Base-by-base conservation (phyloP, 176 grass and related monocot genomes). In the Coix lacrymajobi region DNA sequence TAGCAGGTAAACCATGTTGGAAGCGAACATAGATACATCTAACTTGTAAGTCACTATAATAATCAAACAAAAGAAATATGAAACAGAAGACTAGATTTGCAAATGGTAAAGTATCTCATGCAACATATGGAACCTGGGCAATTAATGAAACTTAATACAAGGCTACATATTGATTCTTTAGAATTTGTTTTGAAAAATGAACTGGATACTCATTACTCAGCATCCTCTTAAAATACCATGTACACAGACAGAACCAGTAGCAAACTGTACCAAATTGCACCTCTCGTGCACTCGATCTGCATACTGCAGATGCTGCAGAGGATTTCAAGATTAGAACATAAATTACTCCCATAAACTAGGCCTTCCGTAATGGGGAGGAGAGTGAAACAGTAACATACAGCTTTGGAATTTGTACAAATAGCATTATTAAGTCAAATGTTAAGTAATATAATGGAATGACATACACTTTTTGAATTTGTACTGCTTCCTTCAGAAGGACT, bases 381-480 rank as follows among this genome's bases (percentile, higher is more conserved):
- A 69, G 66, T 57, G 66, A 37, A 73, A 86, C 11, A 66, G 41
- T 69, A 71, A 37, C 15, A 85, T 15, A 51, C 33, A 57, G 44
- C 76, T 71, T 81, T 65, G 29, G 58, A 80, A 77, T 57, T 71
- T 72, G 11, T 54, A 72, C 43, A 61, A 1, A 40, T 12, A 70
- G 43, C 16, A 78, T 68, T 81, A 68, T 9, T 11, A 57, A 77
- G 28, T 49, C 66, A 77, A 77, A 68, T 60, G 38, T 73, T 31
- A 73, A 65, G 64, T 46, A 15, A 54, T 44, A 69, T 30, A 58
- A 65, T 71, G 25, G 40, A 78, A 38, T 73, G 7, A n/a, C 85
- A 43, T 88, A 91, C 89, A 88, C 86, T 91, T 88, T 91, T 84
- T 11, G 89, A 91, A 88, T 91, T 68, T 56, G 89, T 78, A 67